phyloP scores from a whole-genome alignment of 2,329 filamentous ascomycete genomes.

The Sclerotinia trifoliorum region DNA sequence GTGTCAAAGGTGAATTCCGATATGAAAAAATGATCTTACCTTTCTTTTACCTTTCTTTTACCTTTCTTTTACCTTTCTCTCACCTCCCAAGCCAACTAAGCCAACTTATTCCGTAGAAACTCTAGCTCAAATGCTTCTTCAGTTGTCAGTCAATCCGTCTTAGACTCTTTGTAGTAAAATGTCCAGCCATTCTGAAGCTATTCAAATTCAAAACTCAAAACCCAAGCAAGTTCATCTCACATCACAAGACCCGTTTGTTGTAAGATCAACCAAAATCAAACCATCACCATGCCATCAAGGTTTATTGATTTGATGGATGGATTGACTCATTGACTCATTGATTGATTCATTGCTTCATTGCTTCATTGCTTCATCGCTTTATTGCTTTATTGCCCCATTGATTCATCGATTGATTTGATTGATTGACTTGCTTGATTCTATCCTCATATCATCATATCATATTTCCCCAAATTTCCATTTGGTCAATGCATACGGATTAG shows the following conservation, averaged over 20 bases:
- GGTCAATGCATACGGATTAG: background rate
- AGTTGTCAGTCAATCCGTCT: background rate
- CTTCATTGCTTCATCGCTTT: background rate
- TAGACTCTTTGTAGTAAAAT: background rate
- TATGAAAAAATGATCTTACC: background rate
- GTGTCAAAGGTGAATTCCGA: background rate
- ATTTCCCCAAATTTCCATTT: background rate
- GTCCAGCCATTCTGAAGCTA: background rate
- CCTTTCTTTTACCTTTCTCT: too few species aligned
- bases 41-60: background rate
- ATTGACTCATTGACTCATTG: background rate
- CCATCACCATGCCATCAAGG: background rate
- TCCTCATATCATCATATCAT: background rate
- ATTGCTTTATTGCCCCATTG: too few species aligned
- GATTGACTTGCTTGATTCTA: background rate
- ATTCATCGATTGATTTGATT: background rate
- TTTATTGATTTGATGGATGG: slow-evolving; percentile 9
- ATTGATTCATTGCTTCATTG: background rate
- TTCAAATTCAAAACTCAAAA: background rate
- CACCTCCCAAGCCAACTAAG: background rate
- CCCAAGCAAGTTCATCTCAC: background rate
- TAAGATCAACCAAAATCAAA: background rate
- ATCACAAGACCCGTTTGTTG: background rate
- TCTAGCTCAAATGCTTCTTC: background rate
- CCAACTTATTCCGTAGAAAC: background rate